Conservation (phyloP, 2,329 filamentous ascomycete genomes). For the Phialocephala subalpina region DNA sequence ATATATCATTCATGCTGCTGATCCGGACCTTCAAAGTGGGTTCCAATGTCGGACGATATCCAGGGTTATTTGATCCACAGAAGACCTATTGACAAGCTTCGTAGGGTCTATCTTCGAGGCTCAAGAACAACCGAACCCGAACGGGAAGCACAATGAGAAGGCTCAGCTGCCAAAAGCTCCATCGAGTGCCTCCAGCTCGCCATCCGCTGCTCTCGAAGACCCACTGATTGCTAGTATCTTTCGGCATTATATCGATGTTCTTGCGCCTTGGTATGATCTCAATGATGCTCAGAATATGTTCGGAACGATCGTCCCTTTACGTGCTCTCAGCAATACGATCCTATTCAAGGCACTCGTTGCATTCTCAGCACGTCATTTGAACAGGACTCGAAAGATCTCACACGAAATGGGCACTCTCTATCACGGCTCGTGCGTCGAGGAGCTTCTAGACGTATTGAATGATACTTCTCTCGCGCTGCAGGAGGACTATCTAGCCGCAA, state of each 20-base stretch:
- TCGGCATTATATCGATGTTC: slow-evolving; percentile 48
- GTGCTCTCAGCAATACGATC: slow-evolving; percentile 50
- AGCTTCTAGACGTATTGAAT: slow-evolving; percentile 45
- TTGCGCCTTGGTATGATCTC: slow-evolving; percentile 58
- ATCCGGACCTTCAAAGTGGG: neutral
- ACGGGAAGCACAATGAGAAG: neutral
- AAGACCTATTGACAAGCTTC: neutral
- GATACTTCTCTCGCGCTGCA: slow-evolving; percentile 5
- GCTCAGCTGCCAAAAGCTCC: neutral
- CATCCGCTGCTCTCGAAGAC: slow-evolving; percentile 43
- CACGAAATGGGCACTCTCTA: slow-evolving; percentile 37
- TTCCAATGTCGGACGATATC: neutral
- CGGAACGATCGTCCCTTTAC: slow-evolving; percentile 44
- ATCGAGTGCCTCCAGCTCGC: slow-evolving; percentile 20
- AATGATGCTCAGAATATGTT: slow-evolving; percentile 50
- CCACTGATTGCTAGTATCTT: slow-evolving; percentile 48
- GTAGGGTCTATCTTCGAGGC: neutral
- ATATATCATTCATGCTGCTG: slow-evolving; percentile 23
- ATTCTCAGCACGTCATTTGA: slow-evolving; percentile 51
- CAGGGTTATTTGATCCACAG: neutral
- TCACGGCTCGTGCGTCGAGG: slow-evolving; percentile 51
- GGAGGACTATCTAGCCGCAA: slow-evolving; percentile 53
- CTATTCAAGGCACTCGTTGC: slow-evolving; percentile 55
- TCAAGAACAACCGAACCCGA: neutral
- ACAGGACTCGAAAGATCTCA: neutral